Percentiles rank a stretch among this genome's conserved stretches.
These are phyloP conservation scores for Pyricularia pennisetigena DNA, from an alignment of 2,329 filamentous ascomycete species.

Conservation along the genomic window DNA sequence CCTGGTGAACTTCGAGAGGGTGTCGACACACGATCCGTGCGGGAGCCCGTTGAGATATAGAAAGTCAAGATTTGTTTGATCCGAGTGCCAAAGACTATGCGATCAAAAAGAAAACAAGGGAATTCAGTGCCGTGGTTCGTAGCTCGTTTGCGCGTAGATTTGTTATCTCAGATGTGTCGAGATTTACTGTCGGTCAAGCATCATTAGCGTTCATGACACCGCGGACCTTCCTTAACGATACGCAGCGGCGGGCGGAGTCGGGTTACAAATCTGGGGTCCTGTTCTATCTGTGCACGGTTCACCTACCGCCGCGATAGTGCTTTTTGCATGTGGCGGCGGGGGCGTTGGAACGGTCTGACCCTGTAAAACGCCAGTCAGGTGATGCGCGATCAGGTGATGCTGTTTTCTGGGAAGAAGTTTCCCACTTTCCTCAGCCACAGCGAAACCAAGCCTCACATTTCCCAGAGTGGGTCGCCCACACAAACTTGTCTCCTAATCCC, in stretches of 20 bases:
- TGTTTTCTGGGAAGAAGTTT: not conserved
- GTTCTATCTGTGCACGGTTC: not conserved
- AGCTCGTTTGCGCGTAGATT: not conserved
- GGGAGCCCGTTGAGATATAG: not conserved
- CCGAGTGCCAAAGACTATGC: too few relatives aligned
- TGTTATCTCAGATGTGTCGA: not conserved
- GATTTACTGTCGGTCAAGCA: not conserved
- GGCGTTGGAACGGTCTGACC: not conserved
- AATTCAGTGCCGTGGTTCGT: not conserved
- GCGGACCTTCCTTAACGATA: not conserved
- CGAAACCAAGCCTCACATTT: not conserved
- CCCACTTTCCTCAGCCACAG: not conserved
- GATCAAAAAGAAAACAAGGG: not conserved
- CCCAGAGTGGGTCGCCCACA: not conserved
- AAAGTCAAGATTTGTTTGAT: not conserved
- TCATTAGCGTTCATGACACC: not conserved
- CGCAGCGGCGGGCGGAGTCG: not conserved
- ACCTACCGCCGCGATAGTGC: not conserved
- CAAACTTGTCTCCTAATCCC: slow-evolving; percentile 2
- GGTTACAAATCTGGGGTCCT: slow-evolving; percentile 1
- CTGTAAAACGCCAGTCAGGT: not conserved
- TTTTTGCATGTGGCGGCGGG: not conserved
- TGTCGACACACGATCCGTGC: not conserved
- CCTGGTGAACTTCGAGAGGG: not conserved
- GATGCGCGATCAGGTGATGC: not conserved